Conservation (phyloP, 2,329 filamentous ascomycete species). For the Diplodia intermedia region DNA sequence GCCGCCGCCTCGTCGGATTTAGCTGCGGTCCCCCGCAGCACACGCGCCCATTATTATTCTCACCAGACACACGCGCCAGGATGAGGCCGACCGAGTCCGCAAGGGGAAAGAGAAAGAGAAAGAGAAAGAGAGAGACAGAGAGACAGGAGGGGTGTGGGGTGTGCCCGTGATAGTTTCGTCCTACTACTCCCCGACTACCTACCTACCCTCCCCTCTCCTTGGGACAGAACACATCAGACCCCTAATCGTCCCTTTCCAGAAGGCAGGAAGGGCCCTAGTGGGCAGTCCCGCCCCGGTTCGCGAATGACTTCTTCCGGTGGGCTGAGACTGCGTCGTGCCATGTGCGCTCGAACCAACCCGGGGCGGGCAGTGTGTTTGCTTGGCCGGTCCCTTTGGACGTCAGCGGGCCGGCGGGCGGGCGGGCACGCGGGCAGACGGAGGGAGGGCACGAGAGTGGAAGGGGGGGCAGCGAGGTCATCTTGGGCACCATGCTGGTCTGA, state of each 20-base stretch:
- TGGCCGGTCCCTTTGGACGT: neutral
- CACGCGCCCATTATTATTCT: neutral
- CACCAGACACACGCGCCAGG: neutral
- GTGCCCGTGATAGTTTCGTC: too few relatives aligned
- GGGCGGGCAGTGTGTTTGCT: neutral
- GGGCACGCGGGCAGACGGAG: neutral
- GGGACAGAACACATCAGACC: constrained; percentile 20
- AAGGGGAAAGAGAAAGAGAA: neutral
- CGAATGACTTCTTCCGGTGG: constrained; percentile 27
- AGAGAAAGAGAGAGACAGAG: too few relatives aligned
- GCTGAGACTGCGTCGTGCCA: neutral
- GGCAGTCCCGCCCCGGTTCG: neutral
- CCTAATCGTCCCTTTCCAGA: neutral
- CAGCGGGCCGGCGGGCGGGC: neutral
- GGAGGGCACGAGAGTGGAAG: neutral
- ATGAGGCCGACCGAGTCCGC: neutral
- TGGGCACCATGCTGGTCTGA: neutral
- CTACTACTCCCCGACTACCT: neutral
- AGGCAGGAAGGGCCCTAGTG: neutral
- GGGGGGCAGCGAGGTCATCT: neutral
- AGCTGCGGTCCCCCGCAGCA: neutral
- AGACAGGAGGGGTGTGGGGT: too few relatives aligned
- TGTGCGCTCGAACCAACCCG: neutral
- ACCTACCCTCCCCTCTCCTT: neutral
- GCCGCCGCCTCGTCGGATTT: neutral